Conservation (phyloP, 805 yeast genomes). For the Candida ulmi region DNA sequence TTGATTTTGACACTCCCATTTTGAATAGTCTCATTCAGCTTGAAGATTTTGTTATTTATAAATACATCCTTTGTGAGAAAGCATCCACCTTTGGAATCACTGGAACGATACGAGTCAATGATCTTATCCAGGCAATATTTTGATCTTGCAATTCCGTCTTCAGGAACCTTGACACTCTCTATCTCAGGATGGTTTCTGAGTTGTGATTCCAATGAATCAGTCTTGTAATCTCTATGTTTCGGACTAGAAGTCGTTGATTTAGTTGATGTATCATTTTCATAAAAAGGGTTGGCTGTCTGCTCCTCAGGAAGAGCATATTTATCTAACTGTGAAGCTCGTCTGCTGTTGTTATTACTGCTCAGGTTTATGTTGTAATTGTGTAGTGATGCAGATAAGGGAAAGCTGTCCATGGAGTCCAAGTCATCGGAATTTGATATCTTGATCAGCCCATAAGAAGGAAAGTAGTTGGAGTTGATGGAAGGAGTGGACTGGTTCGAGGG, state of each 20-base stretch:
- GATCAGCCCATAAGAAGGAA: slow-evolving; percentile 18
- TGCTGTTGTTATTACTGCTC: not conserved
- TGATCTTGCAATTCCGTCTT: slow-evolving; percentile 6
- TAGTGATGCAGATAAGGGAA: slow-evolving; percentile 7
- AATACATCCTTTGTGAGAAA: slow-evolving; percentile 12
- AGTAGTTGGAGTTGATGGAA: slow-evolving; percentile 6
- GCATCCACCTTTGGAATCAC: slow-evolving; percentile 9
- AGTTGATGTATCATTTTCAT: not conserved
- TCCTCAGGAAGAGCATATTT: not conserved
- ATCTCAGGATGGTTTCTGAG: no score
- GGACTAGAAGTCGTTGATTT: no score
- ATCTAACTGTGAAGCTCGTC: not conserved
- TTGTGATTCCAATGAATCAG: no score
- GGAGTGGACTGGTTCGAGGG: slow-evolving; percentile 5
- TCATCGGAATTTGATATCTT: slow-evolving; percentile 16
- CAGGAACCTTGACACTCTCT: slow-evolving; percentile 1
- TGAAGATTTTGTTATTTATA: slow-evolving; percentile 11
- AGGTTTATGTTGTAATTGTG: not conserved
- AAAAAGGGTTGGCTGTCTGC: not conserved
- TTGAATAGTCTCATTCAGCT: slow-evolving; percentile 8
- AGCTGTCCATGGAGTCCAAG: slow-evolving; percentile 15
- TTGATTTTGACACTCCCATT: slow-evolving; percentile 21
- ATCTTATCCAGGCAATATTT: slow-evolving; percentile 11
- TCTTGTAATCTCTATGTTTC: no score
- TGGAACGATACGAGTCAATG: slow-evolving; percentile 12